Evolutionary conservation across 2,329 filamentous ascomycete genomes (phyloP).

Genomic region (Ophiostoma sp.): DNA sequence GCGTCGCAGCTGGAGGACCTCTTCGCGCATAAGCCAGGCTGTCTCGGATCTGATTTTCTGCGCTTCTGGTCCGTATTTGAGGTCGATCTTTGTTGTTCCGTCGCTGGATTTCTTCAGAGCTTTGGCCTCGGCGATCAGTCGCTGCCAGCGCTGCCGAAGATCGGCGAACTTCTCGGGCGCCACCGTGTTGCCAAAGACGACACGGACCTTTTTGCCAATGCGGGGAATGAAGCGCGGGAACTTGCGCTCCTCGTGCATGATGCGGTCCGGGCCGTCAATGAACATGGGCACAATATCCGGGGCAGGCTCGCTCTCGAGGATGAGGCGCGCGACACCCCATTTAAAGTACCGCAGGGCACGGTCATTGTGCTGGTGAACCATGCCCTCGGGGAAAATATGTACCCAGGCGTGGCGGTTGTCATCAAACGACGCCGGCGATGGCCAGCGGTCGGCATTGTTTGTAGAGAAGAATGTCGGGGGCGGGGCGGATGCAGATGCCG

Average conservation of each 20-base stretch:
- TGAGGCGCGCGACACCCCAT: conserved; percentile 88
- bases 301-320: conserved; percentile 77
- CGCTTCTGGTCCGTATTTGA: conserved; percentile 69
- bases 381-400: conserved; percentile 93
- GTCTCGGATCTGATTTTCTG: conserved; percentile 73
- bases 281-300: conserved; percentile 92
- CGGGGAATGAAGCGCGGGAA: conserved; percentile 81
- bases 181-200: conserved; percentile 75
- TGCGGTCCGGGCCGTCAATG: conserved; percentile 78
- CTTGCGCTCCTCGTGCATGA: conserved; percentile 78
- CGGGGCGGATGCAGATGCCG: conserved; percentile 14
- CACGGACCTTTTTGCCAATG: conserved; percentile 60
- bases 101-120: not conserved
- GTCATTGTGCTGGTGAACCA: conserved; percentile 78
- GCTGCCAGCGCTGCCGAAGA: conserved; percentile 67
- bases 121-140: conserved; percentile 50
- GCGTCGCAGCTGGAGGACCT: conserved; percentile 72
- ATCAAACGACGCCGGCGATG: conserved; percentile 65
- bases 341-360: conserved; percentile 92
- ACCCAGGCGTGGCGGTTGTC: conserved; percentile 74
- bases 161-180: conserved; percentile 75
- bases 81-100: conserved; percentile 33
- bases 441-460: conserved; percentile 59
- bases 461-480: conserved; percentile 59
- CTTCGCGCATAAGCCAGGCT: conserved; percentile 68